Evolutionary conservation across 768 basidiomycete genomes (phyloP).

Genomic region (Agrocybe praecox): DNA sequence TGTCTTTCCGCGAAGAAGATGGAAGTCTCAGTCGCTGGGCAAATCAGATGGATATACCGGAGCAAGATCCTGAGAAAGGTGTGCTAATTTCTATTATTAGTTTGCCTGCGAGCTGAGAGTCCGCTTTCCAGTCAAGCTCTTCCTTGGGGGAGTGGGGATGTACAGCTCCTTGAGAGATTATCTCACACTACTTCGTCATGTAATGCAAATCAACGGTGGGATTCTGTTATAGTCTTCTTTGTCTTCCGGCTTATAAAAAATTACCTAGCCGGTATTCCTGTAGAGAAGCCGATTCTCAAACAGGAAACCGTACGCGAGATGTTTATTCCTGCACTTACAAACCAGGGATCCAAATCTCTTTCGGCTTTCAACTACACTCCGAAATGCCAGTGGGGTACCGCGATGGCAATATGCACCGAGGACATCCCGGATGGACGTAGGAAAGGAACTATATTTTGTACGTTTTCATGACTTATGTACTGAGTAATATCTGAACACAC

Average conservation of each 20-base stretch:
- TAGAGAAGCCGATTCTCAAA: constrained; percentile 8
- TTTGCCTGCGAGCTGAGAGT: not conserved
- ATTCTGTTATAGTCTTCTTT: not conserved
- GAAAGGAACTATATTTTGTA: not conserved
- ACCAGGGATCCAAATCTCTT: constrained; percentile 5
- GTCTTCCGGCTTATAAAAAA: not conserved
- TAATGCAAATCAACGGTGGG: constrained; percentile 29
- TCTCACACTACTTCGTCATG: constrained; percentile 25
- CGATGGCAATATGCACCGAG: not conserved
- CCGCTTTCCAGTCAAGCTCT: constrained; percentile 12
- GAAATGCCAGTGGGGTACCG: not conserved
- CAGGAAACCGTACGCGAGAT: constrained; percentile 11
- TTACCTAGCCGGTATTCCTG: not conserved
- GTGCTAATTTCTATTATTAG: not conserved
- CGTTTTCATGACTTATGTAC: not conserved
- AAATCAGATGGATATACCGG: constrained; percentile 18
- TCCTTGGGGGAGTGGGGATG: constrained; percentile 26
- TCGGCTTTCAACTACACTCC: not conserved
- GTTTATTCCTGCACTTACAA: constrained; percentile 21
- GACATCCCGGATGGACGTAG: not conserved
- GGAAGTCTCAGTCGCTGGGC: constrained; percentile 17
- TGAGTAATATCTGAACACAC: not conserved
- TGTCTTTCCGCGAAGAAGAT: constrained; percentile 21
- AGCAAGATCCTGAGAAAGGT: constrained; percentile 26
- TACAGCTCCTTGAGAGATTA: constrained; percentile 29